Evolutionary conservation across 345 rosid genomes (phyloP).

Genomic region (Moringa oleifera): DNA sequence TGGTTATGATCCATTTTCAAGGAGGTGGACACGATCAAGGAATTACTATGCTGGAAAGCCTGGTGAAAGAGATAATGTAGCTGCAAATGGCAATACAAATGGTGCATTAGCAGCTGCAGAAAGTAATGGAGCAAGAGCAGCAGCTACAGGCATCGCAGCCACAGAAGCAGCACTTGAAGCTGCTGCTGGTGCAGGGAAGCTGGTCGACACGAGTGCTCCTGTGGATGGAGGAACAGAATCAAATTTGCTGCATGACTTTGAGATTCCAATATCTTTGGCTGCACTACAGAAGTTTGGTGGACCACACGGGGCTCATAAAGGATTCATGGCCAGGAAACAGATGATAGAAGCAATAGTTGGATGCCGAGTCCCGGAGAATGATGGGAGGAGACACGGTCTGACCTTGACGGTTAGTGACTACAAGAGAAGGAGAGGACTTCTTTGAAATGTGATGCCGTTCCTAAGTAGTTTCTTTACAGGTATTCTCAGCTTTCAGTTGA

Average conservation of each 20-base stretch:
- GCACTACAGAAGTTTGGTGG: slow-evolving; percentile 75
- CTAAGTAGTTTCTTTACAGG: neutral
- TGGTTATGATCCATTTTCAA: slow-evolving; percentile 97
- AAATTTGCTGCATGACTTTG: slow-evolving; percentile 70
- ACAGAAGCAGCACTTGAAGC: slow-evolving; percentile 84
- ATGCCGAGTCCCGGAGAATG: slow-evolving; percentile 70
- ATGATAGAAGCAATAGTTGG: slow-evolving; percentile 86
- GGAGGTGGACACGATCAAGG: slow-evolving; percentile 96
- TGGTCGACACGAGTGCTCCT: slow-evolving; percentile 90
- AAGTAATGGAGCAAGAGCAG: slow-evolving; percentile 23
- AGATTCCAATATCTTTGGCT: slow-evolving; percentile 59
- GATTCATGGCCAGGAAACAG: slow-evolving; percentile 93
- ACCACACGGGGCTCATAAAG: slow-evolving; percentile 71
- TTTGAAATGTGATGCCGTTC: slow-evolving; percentile 27
- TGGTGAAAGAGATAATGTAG: slow-evolving; percentile 28
- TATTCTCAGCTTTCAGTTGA: neutral
- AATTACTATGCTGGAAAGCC: slow-evolving; percentile 71
- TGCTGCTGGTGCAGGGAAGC: slow-evolving; percentile 97
- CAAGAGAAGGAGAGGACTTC: slow-evolving; percentile 98
- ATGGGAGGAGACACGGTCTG: slow-evolving; percentile 77
- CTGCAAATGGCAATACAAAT: slow-evolving; percentile 25
- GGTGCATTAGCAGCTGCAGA: slow-evolving; percentile 19
- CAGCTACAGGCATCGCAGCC: slow-evolving; percentile 41
- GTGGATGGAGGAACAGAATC: slow-evolving; percentile 80
- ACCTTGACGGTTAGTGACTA: slow-evolving; percentile 94